Base-by-base conservation (phyloP, 1,284 basidiomycete species). In the Ganoderma resinaceum region DNA sequence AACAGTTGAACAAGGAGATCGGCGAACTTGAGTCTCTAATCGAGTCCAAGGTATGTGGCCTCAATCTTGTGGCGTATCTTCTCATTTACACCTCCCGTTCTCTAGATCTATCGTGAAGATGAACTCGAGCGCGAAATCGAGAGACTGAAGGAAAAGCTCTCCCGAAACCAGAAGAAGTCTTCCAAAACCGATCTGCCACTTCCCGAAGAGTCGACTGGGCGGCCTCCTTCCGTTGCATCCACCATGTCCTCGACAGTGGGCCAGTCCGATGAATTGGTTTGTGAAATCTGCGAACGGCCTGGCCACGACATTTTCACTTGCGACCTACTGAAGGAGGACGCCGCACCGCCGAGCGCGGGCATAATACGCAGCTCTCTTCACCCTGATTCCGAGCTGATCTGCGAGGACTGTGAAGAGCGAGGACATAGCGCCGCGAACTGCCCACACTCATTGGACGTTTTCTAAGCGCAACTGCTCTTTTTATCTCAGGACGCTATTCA, bases 21-120 rank as follows among this genome's bases (percentile, higher is more conserved):
- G 89, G 91, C 63, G 95, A 97, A 78, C 85, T 98, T 29, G 96
- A 98, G 79, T 87, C 90, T 66, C 84, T 98, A 57, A 90, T 97
- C 43, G 96, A 98, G 80, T 89, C 94, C 66, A 97, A 98, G 89
- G 91, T 91, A 70, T 63, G 82, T 65, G 18, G 20, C 35, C n/a
- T 33, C n/a, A 23, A 11, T 58, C 57, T 55, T 49, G 42, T 55
- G 62, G 49, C 37, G 14, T 23, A 26, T 35, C 33, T 29, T 37
- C 40, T 14, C 5, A 16, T 38, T 23, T 37, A 31, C 38, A 14
- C 18, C 23, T 37, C n/a, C 37, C 8, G 60, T 37, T 35, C 42
- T 12, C 8, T 62, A 93, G 91, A 97, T 97, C 73, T 97, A 97
- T 79, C 90, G 91, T 63, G 95, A 98, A 88, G 96, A 96, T 77